Evolutionary conservation across 257 asterid species (phyloP).

Genomic region (Solanum chiquidenum): DNA sequence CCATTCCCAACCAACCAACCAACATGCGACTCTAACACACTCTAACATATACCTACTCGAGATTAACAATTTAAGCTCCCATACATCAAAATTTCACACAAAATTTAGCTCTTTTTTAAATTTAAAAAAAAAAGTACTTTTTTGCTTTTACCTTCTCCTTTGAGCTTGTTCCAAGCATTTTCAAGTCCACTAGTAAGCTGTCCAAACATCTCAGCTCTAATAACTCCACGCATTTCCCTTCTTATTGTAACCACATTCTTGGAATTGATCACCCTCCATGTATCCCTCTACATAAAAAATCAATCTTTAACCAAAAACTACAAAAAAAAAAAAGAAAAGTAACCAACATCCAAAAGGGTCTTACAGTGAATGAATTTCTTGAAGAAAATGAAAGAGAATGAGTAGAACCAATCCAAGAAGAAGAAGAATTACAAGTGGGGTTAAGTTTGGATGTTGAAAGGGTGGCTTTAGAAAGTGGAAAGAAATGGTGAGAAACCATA

Average conservation of each 20-base stretch:
- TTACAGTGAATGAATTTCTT: conserved; percentile 52
- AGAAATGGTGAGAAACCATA: conserved; percentile 54
- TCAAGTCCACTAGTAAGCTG: conserved; percentile 87
- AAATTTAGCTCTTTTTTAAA: not conserved
- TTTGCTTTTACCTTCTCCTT: conserved; percentile 69
- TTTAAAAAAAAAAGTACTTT: not conserved
- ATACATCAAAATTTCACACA: not conserved
- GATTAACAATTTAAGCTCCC: not conserved
- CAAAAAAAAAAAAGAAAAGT: not conserved
- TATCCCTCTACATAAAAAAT: conserved; percentile 37
- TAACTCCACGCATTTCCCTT: conserved; percentile 34
- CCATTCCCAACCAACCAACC: not conserved
- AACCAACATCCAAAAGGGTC: not conserved
- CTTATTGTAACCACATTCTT: conserved; percentile 11
- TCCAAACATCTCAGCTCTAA: conserved; percentile 94
- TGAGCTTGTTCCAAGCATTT: conserved; percentile 94
- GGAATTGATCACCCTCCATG: conserved; percentile 57
- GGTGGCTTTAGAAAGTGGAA: conserved; percentile 14
- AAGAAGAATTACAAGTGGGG: not conserved
- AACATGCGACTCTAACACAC: not conserved
- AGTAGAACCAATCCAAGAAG: conserved; percentile 30
- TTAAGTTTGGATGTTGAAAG: conserved; percentile 2
- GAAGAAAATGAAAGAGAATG: conserved; percentile 45
- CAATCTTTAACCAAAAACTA: not conserved
- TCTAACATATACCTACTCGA: not conserved